Evolutionary conservation across 345 rosid genomes (phyloP), one percentile per base, ranked within the genome.

Genomic region (Salix udensis): DNA sequence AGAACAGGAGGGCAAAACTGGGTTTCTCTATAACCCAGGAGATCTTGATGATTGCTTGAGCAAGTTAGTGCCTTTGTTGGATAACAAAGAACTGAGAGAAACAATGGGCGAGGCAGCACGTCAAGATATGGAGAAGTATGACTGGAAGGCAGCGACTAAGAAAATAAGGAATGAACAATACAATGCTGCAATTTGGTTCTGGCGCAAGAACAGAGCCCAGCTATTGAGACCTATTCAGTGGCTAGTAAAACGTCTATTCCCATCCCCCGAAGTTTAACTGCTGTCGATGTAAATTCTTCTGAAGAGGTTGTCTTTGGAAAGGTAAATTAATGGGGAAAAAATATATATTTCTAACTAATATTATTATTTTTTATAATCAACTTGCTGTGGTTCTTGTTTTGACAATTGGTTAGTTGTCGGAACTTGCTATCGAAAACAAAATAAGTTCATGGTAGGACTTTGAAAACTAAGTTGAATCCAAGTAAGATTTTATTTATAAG

Each of bases 171-270:
- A 93, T 6, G 98, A 96, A 80, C 94, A 96, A 46, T 96, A 96
- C 83, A 87, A 87, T 40, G 97, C 95, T 15, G 99, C 99, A 55
- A 96, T 96, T 61, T 92, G 98, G 98, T 96, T 93, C 89, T 96
- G 99, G 99, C 83, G 90, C 79, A 87, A 87, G 88, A 90, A 91
- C 80, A 90, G 91, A 83, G 88, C 88, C 7, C 86, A 90, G 85
- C 83, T 93, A n/a, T 74, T 86, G 19, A 87, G 95, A 75, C 99
- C 98, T 14, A 2, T 96, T 53, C 91, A 85, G 48, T 93, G 97
- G 98, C 81, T 96, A 67, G 81, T 80, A 23, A 87, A 88, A 79
- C 80, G 89, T 24, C 34, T 93, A 68, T 96, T 91, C 78, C 95
- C 94, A 0, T 83, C 94, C 0, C 90, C 94, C 0, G 90, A 91